These are phyloP conservation scores for Phytophthora multivora DNA, from an alignment of 352 stramenopile genomes.

Conservation along the genomic window DNA sequence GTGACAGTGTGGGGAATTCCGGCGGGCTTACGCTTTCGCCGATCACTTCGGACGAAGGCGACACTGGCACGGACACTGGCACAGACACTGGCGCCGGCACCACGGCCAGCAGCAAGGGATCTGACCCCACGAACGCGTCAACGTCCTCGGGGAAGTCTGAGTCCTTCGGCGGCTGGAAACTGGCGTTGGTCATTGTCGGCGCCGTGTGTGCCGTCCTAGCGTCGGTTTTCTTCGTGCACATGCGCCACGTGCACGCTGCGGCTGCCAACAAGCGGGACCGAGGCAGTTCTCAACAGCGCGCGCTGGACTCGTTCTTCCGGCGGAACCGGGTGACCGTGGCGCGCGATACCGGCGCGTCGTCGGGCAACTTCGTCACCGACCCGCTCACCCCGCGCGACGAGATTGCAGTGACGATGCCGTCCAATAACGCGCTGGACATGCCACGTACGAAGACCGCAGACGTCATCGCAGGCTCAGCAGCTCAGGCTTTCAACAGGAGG, in stretches of 20 bases:
- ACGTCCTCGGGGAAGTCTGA: constrained; percentile 20
- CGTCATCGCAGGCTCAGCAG: constrained; percentile 19
- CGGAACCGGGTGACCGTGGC: constrained; percentile 49
- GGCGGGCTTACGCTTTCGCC: constrained; percentile 40
- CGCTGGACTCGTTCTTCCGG: constrained; percentile 59
- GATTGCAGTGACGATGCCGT: constrained; percentile 36
- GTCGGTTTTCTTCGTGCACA: constrained; percentile 66
- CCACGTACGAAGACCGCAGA: constrained; percentile 14
- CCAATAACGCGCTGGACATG: constrained; percentile 8
- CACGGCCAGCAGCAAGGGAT: constrained; percentile 1
- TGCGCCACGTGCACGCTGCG: constrained; percentile 33
- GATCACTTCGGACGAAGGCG: constrained; percentile 33
- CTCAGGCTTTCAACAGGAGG: constrained; percentile 26
- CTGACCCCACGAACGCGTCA: constrained; percentile 17
- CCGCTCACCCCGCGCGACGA: constrained; percentile 42
- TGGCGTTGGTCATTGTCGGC: constrained; percentile 51
- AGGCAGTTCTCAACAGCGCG: constrained; percentile 46
- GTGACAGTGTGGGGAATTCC: constrained; percentile 15
- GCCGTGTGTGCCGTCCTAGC: constrained; percentile 49
- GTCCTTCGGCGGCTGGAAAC: constrained; percentile 40
- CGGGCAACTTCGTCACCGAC: constrained; percentile 31
- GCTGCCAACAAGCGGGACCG: constrained; percentile 31
- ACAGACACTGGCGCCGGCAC: constrained; percentile 5
- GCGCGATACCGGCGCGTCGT: constrained; percentile 22
- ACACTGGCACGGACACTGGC: constrained; percentile 5